Evolutionary conservation across 805 yeast genomes (phyloP).

Genomic region (Pichia pseudocactophila): DNA sequence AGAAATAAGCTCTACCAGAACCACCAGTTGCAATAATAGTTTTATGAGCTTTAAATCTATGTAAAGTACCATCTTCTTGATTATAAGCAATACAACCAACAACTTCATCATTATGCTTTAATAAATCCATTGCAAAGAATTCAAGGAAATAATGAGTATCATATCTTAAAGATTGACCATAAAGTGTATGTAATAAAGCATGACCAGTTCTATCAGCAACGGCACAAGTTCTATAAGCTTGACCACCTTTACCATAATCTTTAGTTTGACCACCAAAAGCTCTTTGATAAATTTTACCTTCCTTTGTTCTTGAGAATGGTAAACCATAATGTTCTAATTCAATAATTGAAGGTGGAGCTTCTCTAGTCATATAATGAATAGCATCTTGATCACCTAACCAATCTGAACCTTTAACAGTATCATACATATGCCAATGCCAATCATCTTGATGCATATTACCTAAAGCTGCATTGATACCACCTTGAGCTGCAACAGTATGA

Average conservation of each 20-base stretch:
- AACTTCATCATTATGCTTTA: constrained; percentile 93
- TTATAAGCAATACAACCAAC: constrained; percentile 96
- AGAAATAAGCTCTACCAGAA: constrained; percentile 96
- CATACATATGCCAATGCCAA: constrained; percentile 99
- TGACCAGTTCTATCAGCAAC: constrained; percentile 99
- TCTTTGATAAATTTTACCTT: constrained; percentile 95
- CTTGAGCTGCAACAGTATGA: constrained; percentile 98
- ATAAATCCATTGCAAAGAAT: constrained; percentile 88
- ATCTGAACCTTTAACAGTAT: constrained; percentile 97
- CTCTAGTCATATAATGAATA: constrained; percentile 97
- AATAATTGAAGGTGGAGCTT: constrained; percentile 91
- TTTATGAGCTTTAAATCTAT: constrained; percentile 94
- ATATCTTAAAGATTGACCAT: constrained; percentile 93
- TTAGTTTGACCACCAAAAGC: constrained; percentile 98
- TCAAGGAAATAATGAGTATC: constrained; percentile 98
- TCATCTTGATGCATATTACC: constrained; percentile 98
- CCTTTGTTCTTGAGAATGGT: constrained; percentile 94
- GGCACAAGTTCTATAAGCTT: constrained; percentile 98
- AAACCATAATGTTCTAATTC: constrained; percentile 98
- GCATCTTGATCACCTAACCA: constrained; percentile 99
- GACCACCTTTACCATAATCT: constrained; percentile 97
- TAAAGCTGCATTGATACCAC: constrained; percentile 98
- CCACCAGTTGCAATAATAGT: constrained; percentile 99
- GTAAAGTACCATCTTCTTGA: constrained; percentile 98
- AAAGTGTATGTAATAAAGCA: constrained; percentile 88